Evolutionary conservation across 495 filamentous ascomycete genomes (phyloP).

Genomic region (Talaromyces proteolyticus): DNA sequence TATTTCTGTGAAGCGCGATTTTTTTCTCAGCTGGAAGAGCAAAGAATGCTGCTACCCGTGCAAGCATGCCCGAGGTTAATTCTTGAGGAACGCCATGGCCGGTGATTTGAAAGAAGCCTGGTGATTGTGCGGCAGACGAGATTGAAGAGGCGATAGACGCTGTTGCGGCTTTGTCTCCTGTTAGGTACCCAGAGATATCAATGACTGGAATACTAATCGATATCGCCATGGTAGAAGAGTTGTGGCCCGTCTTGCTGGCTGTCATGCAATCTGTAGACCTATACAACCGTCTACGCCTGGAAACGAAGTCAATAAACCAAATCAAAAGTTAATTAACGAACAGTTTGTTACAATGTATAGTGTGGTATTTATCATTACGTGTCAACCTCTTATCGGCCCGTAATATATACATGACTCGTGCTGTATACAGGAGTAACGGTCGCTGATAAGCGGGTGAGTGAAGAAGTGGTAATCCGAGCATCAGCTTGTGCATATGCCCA

Average conservation of each 20-base stretch:
- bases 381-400: neutral
- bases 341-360: too few species aligned
- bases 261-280: neutral
- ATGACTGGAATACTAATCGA: neutral
- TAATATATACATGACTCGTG: neutral
- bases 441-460: too few species aligned
- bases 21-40: constrained; percentile 1
- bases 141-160: neutral
- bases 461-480: too few species aligned
- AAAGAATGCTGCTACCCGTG: neutral
- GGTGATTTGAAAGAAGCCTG: neutral
- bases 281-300: neutral
- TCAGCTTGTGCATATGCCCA: neutral
- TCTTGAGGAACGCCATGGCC: neutral
- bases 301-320: too few species aligned
- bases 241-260: neutral
- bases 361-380: neutral
- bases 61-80: neutral
- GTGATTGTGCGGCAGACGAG: neutral
- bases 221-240: neutral
- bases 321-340: too few species aligned
- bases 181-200: neutral
- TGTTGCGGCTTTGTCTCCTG: neutral
- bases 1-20: neutral
- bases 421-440: too few species aligned